phyloP scores from a whole-genome alignment of 495 filamentous ascomycete genomes.

The Daldinia concentrica region DNA sequence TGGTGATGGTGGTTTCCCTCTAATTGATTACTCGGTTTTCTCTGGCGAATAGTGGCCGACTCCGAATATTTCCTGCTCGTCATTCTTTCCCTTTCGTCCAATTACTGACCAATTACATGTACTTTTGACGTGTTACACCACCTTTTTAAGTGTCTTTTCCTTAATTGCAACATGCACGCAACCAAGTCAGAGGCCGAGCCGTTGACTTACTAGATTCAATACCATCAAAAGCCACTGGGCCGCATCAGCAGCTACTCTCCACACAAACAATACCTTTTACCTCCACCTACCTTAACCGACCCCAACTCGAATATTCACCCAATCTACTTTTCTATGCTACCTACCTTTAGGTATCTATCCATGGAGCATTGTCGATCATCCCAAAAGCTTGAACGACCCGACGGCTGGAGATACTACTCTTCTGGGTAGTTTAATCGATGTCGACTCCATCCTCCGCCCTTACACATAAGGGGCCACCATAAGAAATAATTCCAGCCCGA shows the following conservation, averaged over 20 bases:
- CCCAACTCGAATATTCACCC: slow-evolving; percentile 16
- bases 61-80: slow-evolving; percentile 29
- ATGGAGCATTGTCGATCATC: slow-evolving; percentile 25
- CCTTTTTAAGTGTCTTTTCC: background rate
- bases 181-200: slow-evolving; percentile 22
- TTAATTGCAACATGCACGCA: slow-evolving; percentile 35
- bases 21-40: slow-evolving; percentile 25
- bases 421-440: slow-evolving; percentile 29
- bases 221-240: background rate
- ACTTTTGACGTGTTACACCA: background rate
- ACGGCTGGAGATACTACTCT: slow-evolving; percentile 2
- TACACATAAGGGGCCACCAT: slow-evolving; percentile 22
- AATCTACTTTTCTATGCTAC: slow-evolving; percentile 1
- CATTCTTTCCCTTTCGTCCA: slow-evolving; percentile 32
- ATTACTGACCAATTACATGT: slow-evolving; percentile 10
- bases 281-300: slow-evolving; percentile 16
- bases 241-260: background rate
- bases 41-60: slow-evolving; percentile 25
- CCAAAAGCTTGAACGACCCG: slow-evolving; percentile 16
- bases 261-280: slow-evolving; percentile 20
- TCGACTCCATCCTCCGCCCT: slow-evolving; percentile 15
- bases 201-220: slow-evolving; percentile 23
- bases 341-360: slow-evolving; percentile 10
- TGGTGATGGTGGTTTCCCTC: slow-evolving; percentile 1
- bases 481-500: slow-evolving; percentile 15